Base-by-base conservation (phyloP, 768 basidiomycete species). In the Strobilomyces confusus region DNA sequence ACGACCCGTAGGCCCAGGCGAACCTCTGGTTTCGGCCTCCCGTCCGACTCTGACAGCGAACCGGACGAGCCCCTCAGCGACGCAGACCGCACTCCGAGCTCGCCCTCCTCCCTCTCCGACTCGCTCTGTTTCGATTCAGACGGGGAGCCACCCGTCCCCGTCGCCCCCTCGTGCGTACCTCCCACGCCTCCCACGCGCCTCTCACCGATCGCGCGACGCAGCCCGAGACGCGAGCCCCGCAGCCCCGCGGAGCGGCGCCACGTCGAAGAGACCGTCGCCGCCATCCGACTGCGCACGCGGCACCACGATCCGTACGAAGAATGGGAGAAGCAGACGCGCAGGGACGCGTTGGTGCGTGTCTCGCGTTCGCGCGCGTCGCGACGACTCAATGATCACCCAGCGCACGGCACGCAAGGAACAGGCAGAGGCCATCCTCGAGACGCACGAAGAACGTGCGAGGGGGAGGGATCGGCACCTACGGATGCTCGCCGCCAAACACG, bases 11-110 rank as follows among this genome's bases (percentile, higher is more conserved):
- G 36, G 3, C 23, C 41, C 13, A 68, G 77, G n/a, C 67, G 73
- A 33, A 69, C 73, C 5, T 82, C 80, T 14, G 79, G 80, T 7
- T 85, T 81, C 59, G 81, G 81, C 15, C 64, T 82, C 5, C 75
- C 76, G 29, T 76, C 79, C 6, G 80, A 81, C 52, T 82, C 80
- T 9, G 67, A 73, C 23, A 69, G 62, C 46, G 65, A 67, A 19
- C 40, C 49, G n/a, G 69, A 66, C 3, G 60, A 65, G 13, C 63
- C 68, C 15, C 63, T 70, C 38, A 73, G 73, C 41, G 77, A 77
- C 38, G 72, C 67, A 1, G 75, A 75, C 6, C 47, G 58, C 63
- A n/a, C 58, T 23, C 58, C 60, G 8, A 60, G 55, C 12, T 64
- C 69, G 0, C 68, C 67, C 53, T 71, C 69, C 2, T 72, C 72